Evolutionary conservation across 371 early-diverging fungal species (phyloP), one percentile per base, ranked within the genome.

Genomic region (Mortierella sp.): DNA sequence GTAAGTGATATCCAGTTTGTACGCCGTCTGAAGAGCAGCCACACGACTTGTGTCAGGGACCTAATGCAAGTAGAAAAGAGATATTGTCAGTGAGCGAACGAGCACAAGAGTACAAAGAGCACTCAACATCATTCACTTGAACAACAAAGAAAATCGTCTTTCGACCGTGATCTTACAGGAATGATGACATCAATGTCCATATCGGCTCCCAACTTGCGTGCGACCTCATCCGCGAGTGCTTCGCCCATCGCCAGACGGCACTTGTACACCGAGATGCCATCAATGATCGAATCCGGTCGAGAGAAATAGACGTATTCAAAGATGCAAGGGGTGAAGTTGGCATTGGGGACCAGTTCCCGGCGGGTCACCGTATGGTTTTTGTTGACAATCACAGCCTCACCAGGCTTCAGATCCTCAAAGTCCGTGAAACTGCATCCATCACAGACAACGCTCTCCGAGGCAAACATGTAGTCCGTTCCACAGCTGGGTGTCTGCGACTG

Each of bases 241-340:
- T 97, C 97, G 64, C 99, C 99, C 98, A 99, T 98, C 44, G 96
- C 95, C 80, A 99, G 86, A 67, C 99, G 95, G 68, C 98, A 92
- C 79, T 96, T 95, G 92, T 98, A 98, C n/a, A 99, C 99, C 7
- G 97, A 97, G 71, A 99, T 95, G 13, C 97, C 98, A 86, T 99
- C 97, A 73, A 99, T 97, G 76, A 98, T 96, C 50, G 97, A 97
- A 79, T 99, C 99, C 9, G 98, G 98, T 43, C 99, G 94, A 26
- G 98, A 98, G 91, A 99, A 99, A 89, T 99, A 96, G 61, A 99
- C 98, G 82, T 96, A 98, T 89, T 99, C 99, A 81, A 99, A 99
- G 82, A 99, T 96, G 87, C 98, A 98, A 37, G 98, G 99, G 19
- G 97, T 90, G 64, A 96, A 93, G 66, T 31, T 71, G 19, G 88